A percentile compares a stretch with the other conserved stretches of the same genome.
These are phyloP conservation scores for Hyaloscypha hepaticicola DNA, from an alignment of 495 filamentous ascomycete species.

Conservation along the genomic window DNA sequence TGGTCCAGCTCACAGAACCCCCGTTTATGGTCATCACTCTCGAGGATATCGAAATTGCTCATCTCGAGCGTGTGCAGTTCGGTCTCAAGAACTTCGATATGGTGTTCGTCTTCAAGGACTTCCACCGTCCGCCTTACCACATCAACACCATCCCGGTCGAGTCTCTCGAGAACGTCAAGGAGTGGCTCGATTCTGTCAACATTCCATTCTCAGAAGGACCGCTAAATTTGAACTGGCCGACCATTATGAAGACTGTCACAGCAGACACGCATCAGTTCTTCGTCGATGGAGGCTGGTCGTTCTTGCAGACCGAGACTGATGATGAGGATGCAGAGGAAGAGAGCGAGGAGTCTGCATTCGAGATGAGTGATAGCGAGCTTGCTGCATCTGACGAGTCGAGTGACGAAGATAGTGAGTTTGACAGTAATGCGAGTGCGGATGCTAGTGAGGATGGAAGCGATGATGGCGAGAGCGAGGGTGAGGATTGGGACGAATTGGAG, in stretches of 20 bases:
- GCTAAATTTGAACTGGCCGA: conserved; percentile 96
- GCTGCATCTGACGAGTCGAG: conserved; percentile 75
- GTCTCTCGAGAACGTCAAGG: conserved; percentile 89
- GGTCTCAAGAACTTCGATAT: conserved; percentile 99
- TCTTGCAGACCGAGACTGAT: conserved; percentile 84
- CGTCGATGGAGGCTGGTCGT: conserved; percentile 91
- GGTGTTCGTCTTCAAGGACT: conserved; percentile 97
- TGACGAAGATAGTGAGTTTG: conserved; percentile 89
- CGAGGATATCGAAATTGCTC: conserved; percentile 93
- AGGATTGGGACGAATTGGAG: conserved; percentile 92
- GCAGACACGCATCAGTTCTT: conserved; percentile 95
- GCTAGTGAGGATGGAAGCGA: conserved; percentile 66
- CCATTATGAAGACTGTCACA: conserved; percentile 99
- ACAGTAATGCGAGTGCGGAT: conserved; percentile 83
- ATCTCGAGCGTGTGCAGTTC: conserved; percentile 96
- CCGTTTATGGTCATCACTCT: conserved; percentile 94
- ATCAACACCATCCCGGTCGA: conserved; percentile 99
- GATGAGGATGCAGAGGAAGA: conserved; percentile 77
- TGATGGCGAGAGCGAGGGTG: conserved; percentile 77
- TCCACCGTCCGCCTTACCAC: conserved; percentile 79
- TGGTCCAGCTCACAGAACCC: conserved; percentile 97
- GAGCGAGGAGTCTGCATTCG: conserved; percentile 88
- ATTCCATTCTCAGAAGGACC: conserved; percentile 94
- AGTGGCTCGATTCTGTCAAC: conserved; percentile 94
- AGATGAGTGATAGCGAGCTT: conserved; percentile 80